Percentiles rank a stretch among this genome's conserved stretches.
phyloP scores from a whole-genome alignment of 2,329 filamentous ascomycete species.

The Fonsecaea nubica region DNA sequence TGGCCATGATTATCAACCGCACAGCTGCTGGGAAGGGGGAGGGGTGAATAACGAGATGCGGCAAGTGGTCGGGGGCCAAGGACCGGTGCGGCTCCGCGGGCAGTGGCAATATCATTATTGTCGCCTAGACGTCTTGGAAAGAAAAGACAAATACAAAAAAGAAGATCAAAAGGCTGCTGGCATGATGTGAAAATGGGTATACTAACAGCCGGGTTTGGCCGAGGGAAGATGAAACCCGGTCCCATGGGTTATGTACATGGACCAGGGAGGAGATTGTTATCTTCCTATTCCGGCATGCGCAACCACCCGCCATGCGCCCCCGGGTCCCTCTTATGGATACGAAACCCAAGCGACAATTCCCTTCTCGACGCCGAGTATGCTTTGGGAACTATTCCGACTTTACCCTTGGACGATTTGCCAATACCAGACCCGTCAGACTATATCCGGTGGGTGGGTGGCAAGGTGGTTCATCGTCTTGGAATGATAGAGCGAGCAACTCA shows the following conservation, averaged over 20 bases:
- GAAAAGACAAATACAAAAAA: not conserved
- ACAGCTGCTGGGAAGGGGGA: not conserved
- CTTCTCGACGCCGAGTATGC: no score
- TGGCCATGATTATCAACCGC: not conserved
- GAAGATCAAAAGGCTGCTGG: not conserved
- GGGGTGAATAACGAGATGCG: not conserved
- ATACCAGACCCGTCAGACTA: not conserved
- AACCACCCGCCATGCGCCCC: not conserved
- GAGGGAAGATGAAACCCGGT: not conserved
- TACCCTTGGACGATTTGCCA: not conserved
- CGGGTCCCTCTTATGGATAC: not conserved
- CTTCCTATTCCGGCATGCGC: constrained; percentile 16
- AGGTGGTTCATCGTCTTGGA: not conserved
- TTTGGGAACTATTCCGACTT: no score
- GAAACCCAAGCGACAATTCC: not conserved
- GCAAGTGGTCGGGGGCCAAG: constrained; percentile 5
- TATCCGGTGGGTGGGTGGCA: not conserved
- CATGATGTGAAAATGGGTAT: constrained; percentile 3
- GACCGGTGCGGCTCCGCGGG: constrained; percentile 23
- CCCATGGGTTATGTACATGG: not conserved
- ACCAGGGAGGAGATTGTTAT: constrained; percentile 16
- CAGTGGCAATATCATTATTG: constrained; percentile 7
- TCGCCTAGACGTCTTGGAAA: not conserved
- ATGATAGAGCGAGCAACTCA: not conserved
- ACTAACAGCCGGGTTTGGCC: constrained; percentile 15